Evolutionary conservation across 1,284 basidiomycete genomes (phyloP).

Genomic region (Sporisorium sorghi): DNA sequence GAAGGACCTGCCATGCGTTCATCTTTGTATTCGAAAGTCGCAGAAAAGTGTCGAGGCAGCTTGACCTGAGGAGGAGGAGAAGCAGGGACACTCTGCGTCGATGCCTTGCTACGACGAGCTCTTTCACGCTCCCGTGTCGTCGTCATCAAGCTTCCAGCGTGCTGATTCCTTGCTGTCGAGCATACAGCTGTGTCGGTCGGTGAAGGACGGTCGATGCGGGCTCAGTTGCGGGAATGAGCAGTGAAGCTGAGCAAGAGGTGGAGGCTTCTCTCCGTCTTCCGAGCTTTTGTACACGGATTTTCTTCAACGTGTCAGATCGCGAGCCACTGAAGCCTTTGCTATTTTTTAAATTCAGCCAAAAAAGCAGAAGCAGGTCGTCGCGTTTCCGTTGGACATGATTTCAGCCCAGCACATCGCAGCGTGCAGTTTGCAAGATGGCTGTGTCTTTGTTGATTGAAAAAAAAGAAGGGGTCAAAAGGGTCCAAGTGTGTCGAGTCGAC

Average conservation of each 20-base stretch:
- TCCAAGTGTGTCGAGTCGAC: not conserved
- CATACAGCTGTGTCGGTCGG: not conserved
- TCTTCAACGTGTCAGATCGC: conserved; percentile 8
- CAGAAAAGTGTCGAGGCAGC: conserved; percentile 29
- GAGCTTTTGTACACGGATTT: conserved; percentile 3
- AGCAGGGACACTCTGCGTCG: not conserved
- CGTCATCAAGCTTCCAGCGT: too few relatives aligned
- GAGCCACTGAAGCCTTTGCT: not conserved
- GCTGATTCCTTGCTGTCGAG: not conserved
- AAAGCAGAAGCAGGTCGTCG: too few relatives aligned
- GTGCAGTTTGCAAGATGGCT: conserved; percentile 1
- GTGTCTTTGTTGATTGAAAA: too few relatives aligned
- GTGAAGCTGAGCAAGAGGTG: conserved; percentile 9
- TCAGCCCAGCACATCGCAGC: not conserved
- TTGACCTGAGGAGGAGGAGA: not conserved
- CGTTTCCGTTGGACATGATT: not conserved
- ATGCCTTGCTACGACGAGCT: conserved; percentile 2
- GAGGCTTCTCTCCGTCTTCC: conserved; percentile 21
- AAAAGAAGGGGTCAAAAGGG: too few relatives aligned
- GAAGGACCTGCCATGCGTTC: conserved; percentile 6
- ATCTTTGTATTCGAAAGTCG: conserved; percentile 16
- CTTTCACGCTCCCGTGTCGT: too few relatives aligned
- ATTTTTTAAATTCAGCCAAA: too few relatives aligned
- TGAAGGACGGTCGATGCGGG: not conserved
- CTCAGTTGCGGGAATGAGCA: too few relatives aligned